Evolutionary conservation across 1,284 basidiomycete species (phyloP), one percentile per base, ranked within the genome.

Genomic region (Trichosporon inkin): DNA sequence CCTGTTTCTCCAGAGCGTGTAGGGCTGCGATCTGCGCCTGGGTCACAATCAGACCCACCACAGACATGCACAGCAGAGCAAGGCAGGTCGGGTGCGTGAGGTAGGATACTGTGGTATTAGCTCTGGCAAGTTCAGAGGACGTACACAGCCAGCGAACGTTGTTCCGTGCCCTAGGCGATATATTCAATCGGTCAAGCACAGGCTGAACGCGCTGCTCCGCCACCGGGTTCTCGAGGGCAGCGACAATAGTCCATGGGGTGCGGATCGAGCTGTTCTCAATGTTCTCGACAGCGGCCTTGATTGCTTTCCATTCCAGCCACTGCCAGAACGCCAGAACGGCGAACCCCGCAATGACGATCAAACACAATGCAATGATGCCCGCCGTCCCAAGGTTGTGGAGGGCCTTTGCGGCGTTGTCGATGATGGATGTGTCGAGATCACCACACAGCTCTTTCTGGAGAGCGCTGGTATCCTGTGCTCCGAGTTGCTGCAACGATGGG

Each of bases 11-110:
- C 41, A 95, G 81, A 0, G 88, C 88, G 2, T 82, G 78, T 59
- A 94, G 80, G 2, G 88, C 90, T 37, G 86, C 71, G 17, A 97
- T 81, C 78, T 99, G 95, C 19, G 93, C 79, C 72, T 93, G 82
- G 28, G 96, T 86, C n/a, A 87, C 87, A 55, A 96, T 77, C n/a
- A 98, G 79, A 14, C 94, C 94, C 64, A 96, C 85, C 63, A 93
- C 80, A 11, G 93, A 92, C 68, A 97, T 90, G 61, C 92, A 84
- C 73, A 98, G 86, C 70, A 92, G 88, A 0, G 89, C 88, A 40
- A 96, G 83, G 1, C 90, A 91, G 0, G 92, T 89, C 2, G 92
- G 86, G 71, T 97, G 90, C 72, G 90, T 89, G 62, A 97, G 82
- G 78, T 95, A 97, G 67, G 89, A 84, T 66, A 91, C 75, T 49